Conservation (phyloP, 495 filamentous ascomycete genomes). For the Aspergillus taichungensis region DNA sequence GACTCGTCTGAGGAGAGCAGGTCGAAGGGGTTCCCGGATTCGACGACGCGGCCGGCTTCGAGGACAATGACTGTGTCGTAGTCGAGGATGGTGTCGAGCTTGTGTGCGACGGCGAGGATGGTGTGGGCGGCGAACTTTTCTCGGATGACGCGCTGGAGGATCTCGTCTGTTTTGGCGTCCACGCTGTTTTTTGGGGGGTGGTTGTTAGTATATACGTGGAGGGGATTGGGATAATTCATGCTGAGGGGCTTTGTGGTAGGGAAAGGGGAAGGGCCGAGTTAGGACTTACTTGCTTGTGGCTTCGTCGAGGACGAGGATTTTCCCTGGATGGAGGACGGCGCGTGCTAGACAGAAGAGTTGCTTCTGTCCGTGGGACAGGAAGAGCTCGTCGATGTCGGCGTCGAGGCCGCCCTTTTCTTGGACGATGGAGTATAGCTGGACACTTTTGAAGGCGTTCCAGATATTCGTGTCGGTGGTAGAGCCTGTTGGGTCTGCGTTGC, state of each 20-base stretch:
- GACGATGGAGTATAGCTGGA: slow-evolving; percentile 41
- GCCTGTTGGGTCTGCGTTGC: slow-evolving; percentile 40
- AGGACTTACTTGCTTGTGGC: slow-evolving; percentile 40
- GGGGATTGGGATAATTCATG: too few species aligned
- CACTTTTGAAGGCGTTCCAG: slow-evolving; percentile 35
- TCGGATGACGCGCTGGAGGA: slow-evolving; percentile 52
- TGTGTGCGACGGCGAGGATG: slow-evolving; percentile 54
- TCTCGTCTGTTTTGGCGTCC: slow-evolving; percentile 46
- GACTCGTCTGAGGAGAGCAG: slow-evolving; percentile 23
- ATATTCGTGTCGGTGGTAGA: slow-evolving; percentile 28
- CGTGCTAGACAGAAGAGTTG: slow-evolving; percentile 59
- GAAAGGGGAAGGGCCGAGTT: not conserved
- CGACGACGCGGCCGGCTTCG: slow-evolving; percentile 36
- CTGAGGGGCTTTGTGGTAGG: too few species aligned
- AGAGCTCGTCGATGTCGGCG: slow-evolving; percentile 38
- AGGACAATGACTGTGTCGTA: slow-evolving; percentile 42
- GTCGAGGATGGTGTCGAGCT: slow-evolving; percentile 50
- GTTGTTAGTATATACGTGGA: not conserved
- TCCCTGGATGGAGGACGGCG: slow-evolving; percentile 43
- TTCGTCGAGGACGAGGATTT: slow-evolving; percentile 44
- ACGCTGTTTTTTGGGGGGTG: slow-evolving; percentile 24
- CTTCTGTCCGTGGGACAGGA: slow-evolving; percentile 51
- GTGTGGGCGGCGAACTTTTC: slow-evolving; percentile 50
- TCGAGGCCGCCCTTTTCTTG: slow-evolving; percentile 43
- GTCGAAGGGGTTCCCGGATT: slow-evolving; percentile 34